Base-by-base conservation (phyloP, 176 grass and related monocot species). In the Zea mays region DNA sequence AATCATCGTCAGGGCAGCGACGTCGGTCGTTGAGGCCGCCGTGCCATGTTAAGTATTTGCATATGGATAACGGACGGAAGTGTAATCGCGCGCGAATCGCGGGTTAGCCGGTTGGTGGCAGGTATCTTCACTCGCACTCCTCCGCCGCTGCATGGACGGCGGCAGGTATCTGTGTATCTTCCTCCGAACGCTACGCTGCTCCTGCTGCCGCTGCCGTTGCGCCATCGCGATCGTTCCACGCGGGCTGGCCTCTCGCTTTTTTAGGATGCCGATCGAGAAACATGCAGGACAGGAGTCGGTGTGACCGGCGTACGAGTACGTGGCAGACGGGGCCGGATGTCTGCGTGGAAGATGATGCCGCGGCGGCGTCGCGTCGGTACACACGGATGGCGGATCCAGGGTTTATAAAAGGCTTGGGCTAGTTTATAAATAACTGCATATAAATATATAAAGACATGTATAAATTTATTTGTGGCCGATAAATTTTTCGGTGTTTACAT, bases 41-140 rank as follows among this genome's bases (percentile, higher is more conserved):
- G 27, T 40, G 16, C 36, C 50, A 57, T 57, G 50, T 60, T 60
- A 56, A 16, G 27, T 8, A 33, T 21, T 38, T 10, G 33, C 7
- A 15, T 14, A 27, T 27, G 10, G 4, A 71, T 71, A 72, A 54
- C 71, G 49, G 16, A 7, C 5, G 68, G 14, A 9, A 9, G 8
- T 60, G 50, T 73, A 36, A 36, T 48, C 6, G 33, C 13, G 2
- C 19, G 10, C 14, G 4, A 36, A n/a, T 36, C 6, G 2, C 14
- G 3, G 34, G 14, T 61, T 14, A 47, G 56, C 11, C 44, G 43
- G 59, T 77, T 64, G 74, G 43, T 77, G 74, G 43, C 74, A 38
- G 33, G 44, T 65, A 8, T n/a, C 74, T 77, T 77, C 74, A 8
- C 60, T 13, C 44, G 9, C 60, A 77, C 74, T 77, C 74, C 44